Evolutionary conservation across 768 basidiomycete genomes (phyloP).

Genomic region (Leccinum ochraceum): DNA sequence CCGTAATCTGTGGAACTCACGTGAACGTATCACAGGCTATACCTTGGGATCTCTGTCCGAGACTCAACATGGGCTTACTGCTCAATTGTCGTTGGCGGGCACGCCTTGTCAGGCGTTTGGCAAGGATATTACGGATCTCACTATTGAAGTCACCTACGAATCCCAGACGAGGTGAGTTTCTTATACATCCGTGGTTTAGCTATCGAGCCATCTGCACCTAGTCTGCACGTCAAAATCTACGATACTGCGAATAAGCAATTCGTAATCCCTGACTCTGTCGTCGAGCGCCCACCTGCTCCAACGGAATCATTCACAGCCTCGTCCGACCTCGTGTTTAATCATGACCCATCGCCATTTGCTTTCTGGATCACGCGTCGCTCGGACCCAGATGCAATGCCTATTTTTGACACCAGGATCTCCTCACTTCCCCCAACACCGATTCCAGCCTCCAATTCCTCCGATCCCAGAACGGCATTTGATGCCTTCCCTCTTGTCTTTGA

Average conservation of each 20-base stretch:
- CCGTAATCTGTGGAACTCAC: neutral
- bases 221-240: conserved; percentile 68
- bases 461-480: conserved; percentile 56
- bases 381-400: conserved; percentile 49
- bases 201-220: conserved; percentile 23
- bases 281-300: conserved; percentile 44
- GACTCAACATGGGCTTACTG: conserved; percentile 51
- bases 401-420: conserved; percentile 70
- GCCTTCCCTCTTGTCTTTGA: conserved; percentile 76
- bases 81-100: conserved; percentile 55
- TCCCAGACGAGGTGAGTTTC: conserved; percentile 45
- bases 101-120: conserved; percentile 67
- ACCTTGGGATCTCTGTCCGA: conserved; percentile 45
- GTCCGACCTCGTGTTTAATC: conserved; percentile 72
- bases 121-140: conserved; percentile 54
- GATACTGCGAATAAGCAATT: conserved; percentile 65
- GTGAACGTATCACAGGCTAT: conserved; percentile 47
- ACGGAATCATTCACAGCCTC: conserved; percentile 35
- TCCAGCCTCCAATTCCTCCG: conserved; percentile 50
- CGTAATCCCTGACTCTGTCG: conserved; percentile 57
- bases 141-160: conserved; percentile 69
- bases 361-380: conserved; percentile 80
- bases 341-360: conserved; percentile 62
- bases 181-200: neutral
- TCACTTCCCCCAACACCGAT: conserved; percentile 65